Base-by-base conservation (phyloP, 768 basidiomycete species). In the Crassisporium funariophilum region DNA sequence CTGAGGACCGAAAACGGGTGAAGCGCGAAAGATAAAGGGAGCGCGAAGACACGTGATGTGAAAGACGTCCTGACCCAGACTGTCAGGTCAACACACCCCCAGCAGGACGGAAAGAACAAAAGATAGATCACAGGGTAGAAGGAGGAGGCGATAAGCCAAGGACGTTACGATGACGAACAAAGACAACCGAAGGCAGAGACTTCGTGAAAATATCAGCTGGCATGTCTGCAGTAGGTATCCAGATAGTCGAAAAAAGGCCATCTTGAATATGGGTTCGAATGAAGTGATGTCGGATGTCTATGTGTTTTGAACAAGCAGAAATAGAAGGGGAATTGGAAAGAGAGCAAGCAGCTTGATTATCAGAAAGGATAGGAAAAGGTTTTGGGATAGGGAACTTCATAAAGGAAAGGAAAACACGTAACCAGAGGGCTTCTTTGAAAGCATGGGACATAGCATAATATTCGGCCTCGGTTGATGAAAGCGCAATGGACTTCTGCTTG, bases 121-220 rank as follows among this genome's bases (percentile, higher is more conserved):
- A 7, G 7, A 29, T 29, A 29, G 13, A 29, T 29, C 13, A 29
- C 13, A 13, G n/a, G 27, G 13, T 7, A 29, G 5, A 29, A 29
- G 27, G 27, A 29, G 27, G 27, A 29, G 13, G 7, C 8, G 27
- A 29, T 7, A 29, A 13, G 27, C 27, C 27, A 29, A 29, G 27
- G 13, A 13, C 27, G 13, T 7, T 29, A 13, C 13, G 27, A 29
- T 29, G 27, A 29, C 27, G 27, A 13, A 29, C 8, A 29, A 29
- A 29, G 13, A 29, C 8, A 29, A 29, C 13, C 10, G 29, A 31
- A 3, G 50, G 46, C 0, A 71, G 59, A 2, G 60, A 43, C 47
- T 76, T 75, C 0, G 69, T 75, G 44, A 76, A 62, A 2, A 68
- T 54, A 55, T 75, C 73, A 1, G 73, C 70, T 4, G 55, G 25